Evolutionary conservation across 495 filamentous ascomycete species (phyloP).

Genomic region (Penicillium fimorum): DNA sequence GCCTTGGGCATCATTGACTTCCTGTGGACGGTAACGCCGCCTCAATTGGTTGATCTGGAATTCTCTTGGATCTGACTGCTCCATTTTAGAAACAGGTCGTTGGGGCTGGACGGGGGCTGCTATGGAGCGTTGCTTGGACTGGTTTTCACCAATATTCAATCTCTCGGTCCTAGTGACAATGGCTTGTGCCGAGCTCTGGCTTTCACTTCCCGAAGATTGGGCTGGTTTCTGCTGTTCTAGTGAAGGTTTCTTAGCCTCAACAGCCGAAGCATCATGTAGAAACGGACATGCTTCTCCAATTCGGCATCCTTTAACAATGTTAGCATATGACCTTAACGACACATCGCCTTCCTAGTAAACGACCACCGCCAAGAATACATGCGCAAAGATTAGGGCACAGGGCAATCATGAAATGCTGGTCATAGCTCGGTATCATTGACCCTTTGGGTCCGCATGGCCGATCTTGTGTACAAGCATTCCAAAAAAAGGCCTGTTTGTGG

Average conservation of each 20-base stretch:
- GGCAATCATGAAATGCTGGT: background rate
- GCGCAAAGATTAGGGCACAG: background rate
- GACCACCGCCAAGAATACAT: background rate
- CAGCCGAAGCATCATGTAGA: slow-evolving; percentile 33
- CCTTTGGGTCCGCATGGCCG: background rate
- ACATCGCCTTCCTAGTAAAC: background rate
- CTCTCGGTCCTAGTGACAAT: slow-evolving; percentile 14
- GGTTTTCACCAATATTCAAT: slow-evolving; percentile 11
- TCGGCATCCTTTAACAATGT: slow-evolving; percentile 39
- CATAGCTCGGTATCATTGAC: slow-evolving; percentile 5
- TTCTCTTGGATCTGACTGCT: slow-evolving; percentile 65
- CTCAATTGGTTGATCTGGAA: slow-evolving; percentile 78
- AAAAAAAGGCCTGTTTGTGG: background rate
- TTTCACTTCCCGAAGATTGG: slow-evolving; percentile 5
- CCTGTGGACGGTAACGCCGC: slow-evolving; percentile 65
- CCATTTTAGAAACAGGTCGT: slow-evolving; percentile 63
- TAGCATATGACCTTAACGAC: slow-evolving; percentile 15
- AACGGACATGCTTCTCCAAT: slow-evolving; percentile 42
- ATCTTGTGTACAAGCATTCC: slow-evolving; percentile 4
- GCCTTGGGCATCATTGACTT: slow-evolving; percentile 51
- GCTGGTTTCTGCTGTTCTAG: slow-evolving; percentile 13
- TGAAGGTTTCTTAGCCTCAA: slow-evolving; percentile 9
- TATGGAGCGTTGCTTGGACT: slow-evolving; percentile 12
- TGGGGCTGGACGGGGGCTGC: slow-evolving; percentile 38
- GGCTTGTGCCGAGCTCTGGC: slow-evolving; percentile 7